A percentile compares a stretch with the other conserved stretches of the same genome.
These are phyloP conservation scores for Copromyces sp. DNA, from an alignment of 495 filamentous ascomycete species.

Conservation along the genomic window DNA sequence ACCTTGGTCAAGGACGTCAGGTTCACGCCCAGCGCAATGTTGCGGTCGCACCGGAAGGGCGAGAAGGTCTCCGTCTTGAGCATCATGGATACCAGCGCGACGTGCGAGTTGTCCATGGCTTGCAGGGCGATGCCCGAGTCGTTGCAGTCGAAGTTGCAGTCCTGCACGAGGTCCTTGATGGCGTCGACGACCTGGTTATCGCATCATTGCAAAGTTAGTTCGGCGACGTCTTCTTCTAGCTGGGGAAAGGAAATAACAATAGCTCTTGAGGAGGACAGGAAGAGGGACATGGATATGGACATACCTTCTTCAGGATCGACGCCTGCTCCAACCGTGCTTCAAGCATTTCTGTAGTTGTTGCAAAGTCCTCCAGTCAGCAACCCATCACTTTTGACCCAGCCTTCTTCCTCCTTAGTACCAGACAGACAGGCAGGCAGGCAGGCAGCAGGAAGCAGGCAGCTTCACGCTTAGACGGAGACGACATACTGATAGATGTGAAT, in stretches of 20 bases:
- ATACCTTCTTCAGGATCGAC: slow-evolving; percentile 86
- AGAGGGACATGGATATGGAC: slow-evolving; percentile 1
- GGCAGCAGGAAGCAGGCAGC: neutral
- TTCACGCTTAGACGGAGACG: neutral
- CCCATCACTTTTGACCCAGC: neutral
- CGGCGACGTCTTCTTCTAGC: neutral
- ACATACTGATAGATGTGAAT: neutral
- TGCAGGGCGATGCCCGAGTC: slow-evolving; percentile 96
- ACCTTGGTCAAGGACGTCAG: slow-evolving; percentile 94
- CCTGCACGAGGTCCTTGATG: slow-evolving; percentile 98
- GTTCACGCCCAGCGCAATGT: slow-evolving; percentile 97
- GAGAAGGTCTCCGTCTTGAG: slow-evolving; percentile 93
- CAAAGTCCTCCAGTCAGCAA: slow-evolving; percentile 2
- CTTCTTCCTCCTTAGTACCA: neutral
- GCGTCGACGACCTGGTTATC: slow-evolving; percentile 77
- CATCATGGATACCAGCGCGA: slow-evolving; percentile 97
- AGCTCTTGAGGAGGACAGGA: neutral
- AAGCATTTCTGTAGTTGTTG: slow-evolving; percentile 49
- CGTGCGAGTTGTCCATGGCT: slow-evolving; percentile 99
- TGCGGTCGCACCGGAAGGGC: slow-evolving; percentile 96
- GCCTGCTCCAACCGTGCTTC: slow-evolving; percentile 96
- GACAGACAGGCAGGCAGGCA: neutral
- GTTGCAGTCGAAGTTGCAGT: slow-evolving; percentile 99
- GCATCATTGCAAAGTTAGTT: neutral
- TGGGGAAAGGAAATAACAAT: neutral